Base-by-base conservation (phyloP, 176 grass and related monocot species). In the Eragrostis nindensis region DNA sequence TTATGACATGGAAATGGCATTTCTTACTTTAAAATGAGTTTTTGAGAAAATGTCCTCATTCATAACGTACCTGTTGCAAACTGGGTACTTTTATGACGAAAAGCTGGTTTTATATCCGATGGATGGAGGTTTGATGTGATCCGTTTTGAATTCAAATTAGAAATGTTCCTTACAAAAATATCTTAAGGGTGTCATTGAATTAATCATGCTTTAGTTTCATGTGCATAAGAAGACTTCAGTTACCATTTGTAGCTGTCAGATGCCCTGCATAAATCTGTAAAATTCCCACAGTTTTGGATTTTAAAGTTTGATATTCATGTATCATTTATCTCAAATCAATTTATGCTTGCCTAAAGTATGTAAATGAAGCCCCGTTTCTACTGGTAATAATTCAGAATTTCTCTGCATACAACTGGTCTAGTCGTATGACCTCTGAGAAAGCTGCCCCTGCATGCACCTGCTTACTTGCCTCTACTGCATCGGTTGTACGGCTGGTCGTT, bases 181-280 rank as follows among this genome's bases (percentile, higher is more conserved):
- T 49, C 25, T 46, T 29, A 76, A 53, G 24, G 14, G 56, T 47
- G n/a, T 39, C 45, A n/a, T n/a, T 71, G 57, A 64, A 65, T 72
- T 64, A 63, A 82, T 72, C 73, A 55, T 72, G 26, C 59, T 63
- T 87, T 60, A 69, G 44, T 27, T 71, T 71, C 24, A 64, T 43
- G 11, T n/a, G 25, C 11, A 15, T 62, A 39, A 65, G 69, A 57
- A 65, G 50, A 29, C 16, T 48, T 56, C 47, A 66, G 46, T 67
- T 66, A 22, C 68, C 66, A 44, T 18, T 11, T 64, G 21, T 40
- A 41, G 12, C 39, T 76, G 15, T 45, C 25, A 47, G 14, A 32
- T 57, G 52, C 15, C 19, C 25, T 59, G 53, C 29, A 75, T 57
- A 27, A 68, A 18, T 68, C 6, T 29, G 12, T 47, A 50, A 48